Conservation (phyloP, 208 protist genomes). For the Crithidia fasciculata region DNA sequence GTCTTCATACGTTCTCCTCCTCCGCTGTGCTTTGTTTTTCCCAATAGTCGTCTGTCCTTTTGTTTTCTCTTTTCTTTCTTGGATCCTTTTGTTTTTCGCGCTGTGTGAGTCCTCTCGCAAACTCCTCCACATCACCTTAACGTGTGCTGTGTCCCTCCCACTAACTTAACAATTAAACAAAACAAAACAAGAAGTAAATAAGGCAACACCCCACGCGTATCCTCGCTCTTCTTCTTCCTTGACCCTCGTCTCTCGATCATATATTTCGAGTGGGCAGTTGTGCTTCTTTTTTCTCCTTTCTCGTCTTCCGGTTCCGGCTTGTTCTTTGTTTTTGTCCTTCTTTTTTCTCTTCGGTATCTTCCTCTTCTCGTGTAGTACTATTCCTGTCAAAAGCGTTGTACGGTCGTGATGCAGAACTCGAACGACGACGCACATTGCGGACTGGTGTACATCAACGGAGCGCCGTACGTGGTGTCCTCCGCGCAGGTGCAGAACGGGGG, state of each 20-base stretch:
- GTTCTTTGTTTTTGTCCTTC: background rate
- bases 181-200: no score
- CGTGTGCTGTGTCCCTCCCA: no score
- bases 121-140: no score
- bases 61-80: conserved; percentile 2
- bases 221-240: no score
- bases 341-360: background rate
- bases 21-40: conserved; percentile 4
- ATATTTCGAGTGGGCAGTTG: no score
- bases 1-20: conserved; percentile 1
- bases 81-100: background rate
- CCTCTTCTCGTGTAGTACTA: no score
- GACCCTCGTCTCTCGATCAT: conserved; percentile 3
- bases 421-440: background rate
- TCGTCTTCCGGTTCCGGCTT: background rate
- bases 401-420: background rate
- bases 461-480: conserved; percentile 1
- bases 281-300: background rate
- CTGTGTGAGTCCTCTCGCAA: no score
- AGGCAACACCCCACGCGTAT: no score
- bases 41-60: background rate
- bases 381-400: no score
- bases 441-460: conserved; percentile 10
- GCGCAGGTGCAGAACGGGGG: background rate
- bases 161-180: no score